Conservation (phyloP, 2,329 filamentous ascomycete species). For the Tolypocladium paradoxum region DNA sequence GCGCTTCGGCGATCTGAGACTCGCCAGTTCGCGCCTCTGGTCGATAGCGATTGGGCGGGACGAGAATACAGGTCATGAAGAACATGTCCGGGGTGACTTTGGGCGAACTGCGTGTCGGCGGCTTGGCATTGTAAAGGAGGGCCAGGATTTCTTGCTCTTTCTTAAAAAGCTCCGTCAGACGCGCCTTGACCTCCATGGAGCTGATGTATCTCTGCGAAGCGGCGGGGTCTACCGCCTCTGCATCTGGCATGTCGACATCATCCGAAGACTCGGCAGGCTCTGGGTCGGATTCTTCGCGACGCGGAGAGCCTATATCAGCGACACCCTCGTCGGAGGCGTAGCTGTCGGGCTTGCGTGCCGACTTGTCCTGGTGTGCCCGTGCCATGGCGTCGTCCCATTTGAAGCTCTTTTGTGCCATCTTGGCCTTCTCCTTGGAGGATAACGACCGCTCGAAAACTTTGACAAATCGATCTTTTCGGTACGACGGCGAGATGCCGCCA, state of each 20-base stretch:
- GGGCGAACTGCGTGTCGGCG: constrained; percentile 42
- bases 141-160: constrained; percentile 76
- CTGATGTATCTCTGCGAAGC: constrained; percentile 63
- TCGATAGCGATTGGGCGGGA: constrained; percentile 85
- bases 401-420: constrained; percentile 62
- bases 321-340: constrained; percentile 57
- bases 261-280: constrained; percentile 33
- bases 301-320: constrained; percentile 48
- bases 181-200: constrained; percentile 71
- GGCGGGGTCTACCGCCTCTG: constrained; percentile 9
- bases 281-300: constrained; percentile 32
- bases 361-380: constrained; percentile 17
- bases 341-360: constrained; percentile 29
- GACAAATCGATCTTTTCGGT: constrained; percentile 80
- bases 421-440: constrained; percentile 60
- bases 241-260: constrained; percentile 23
- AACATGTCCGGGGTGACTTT: constrained; percentile 79
- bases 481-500: constrained; percentile 64
- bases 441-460: constrained; percentile 89
- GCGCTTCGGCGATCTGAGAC: constrained; percentile 73
- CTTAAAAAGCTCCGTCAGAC: constrained; percentile 69
- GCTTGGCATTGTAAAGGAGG: constrained; percentile 74
- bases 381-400: constrained; percentile 61
- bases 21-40: constrained; percentile 76
- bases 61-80: constrained; percentile 76